These are phyloP conservation scores for Epichloe aotearoae DNA, from an alignment of 2,329 filamentous ascomycete genomes.

Conservation along the genomic window DNA sequence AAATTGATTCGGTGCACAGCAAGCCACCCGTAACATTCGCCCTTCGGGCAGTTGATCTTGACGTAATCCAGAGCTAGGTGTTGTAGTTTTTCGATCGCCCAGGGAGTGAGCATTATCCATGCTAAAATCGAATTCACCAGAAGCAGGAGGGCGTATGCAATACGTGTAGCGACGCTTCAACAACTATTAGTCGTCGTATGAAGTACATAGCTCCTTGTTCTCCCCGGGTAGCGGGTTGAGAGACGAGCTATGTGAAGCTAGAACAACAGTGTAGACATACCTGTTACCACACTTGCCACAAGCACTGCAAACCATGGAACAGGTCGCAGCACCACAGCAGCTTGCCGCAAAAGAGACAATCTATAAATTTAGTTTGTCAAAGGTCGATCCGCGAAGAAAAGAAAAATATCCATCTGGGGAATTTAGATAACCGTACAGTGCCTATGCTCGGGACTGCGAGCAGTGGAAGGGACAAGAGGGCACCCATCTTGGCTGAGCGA, in stretches of 20 bases:
- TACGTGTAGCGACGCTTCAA: conserved; percentile 79
- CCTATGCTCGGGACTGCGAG: conserved; percentile 76
- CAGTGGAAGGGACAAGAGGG: conserved; percentile 76
- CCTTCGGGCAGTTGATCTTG: conserved; percentile 81
- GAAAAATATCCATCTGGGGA: not conserved
- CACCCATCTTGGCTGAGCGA: conserved; percentile 53
- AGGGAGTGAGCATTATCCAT: conserved; percentile 98
- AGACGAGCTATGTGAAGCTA: not conserved
- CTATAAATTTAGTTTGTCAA: conserved; percentile 27
- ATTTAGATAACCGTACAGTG: conserved; percentile 50
- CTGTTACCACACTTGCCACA: conserved; percentile 97
- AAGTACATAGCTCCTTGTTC: not conserved
- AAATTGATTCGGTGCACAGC: conserved; percentile 98
- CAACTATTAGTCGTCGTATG: not conserved
- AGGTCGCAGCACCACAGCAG: conserved; percentile 93
- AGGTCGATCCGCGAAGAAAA: not conserved
- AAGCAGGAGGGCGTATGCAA: conserved; percentile 88
- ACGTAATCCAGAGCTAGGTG: conserved; percentile 90
- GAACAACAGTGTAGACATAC: conserved; percentile 27
- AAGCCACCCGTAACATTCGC: conserved; percentile 88
- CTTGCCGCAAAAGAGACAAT: conserved; percentile 68
- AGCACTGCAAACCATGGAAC: conserved; percentile 86
- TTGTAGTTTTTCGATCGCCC: conserved; percentile 93
- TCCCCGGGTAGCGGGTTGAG: not conserved
- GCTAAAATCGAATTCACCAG: conserved; percentile 93